phyloP scores from a whole-genome alignment of 2,329 filamentous ascomycete genomes.

The Neurospora crassa region DNA sequence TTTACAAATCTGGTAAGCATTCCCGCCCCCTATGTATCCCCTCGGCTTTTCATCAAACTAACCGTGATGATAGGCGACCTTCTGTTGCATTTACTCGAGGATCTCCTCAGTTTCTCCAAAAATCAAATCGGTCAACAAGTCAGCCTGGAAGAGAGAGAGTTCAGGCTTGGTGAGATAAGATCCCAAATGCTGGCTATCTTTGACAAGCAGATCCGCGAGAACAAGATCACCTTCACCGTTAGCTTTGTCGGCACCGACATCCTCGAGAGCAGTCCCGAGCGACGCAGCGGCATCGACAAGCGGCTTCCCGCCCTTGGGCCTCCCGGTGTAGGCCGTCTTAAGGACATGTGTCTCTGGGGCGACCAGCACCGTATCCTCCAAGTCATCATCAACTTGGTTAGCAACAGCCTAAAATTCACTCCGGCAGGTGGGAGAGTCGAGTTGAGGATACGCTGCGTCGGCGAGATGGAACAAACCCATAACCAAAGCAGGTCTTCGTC shows the following conservation, averaged over 20 bases:
- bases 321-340: conserved; percentile 56
- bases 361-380: conserved; percentile 86
- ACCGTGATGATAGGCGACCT: conserved; percentile 48
- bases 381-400: conserved; percentile 88
- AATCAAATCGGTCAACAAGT: conserved; percentile 87
- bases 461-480: conserved; percentile 39
- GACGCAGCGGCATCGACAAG: conserved; percentile 22
- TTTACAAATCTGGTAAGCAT: conserved; percentile 65
- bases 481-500: conserved; percentile 44
- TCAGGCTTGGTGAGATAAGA: conserved; percentile 72
- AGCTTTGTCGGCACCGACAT: conserved; percentile 52
- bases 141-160: conserved; percentile 74
- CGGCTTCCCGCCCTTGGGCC: conserved; percentile 52
- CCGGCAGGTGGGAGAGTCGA: conserved; percentile 65
- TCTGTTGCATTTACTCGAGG: conserved; percentile 75
- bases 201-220: conserved; percentile 78
- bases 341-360: conserved; percentile 86
- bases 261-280: conserved; percentile 22
- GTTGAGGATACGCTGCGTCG: conserved; percentile 64
- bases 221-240: conserved; percentile 63
- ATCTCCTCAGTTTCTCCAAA: conserved; percentile 86
- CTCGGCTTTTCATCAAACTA: background rate
- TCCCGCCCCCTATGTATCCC: too few species aligned
- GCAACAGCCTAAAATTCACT: conserved; percentile 88
- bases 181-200: conserved; percentile 80